These are phyloP conservation scores for Spencermartinsiella ligniputridi DNA, from an alignment of 1,139 yeast genomes.

Conservation along the genomic window DNA sequence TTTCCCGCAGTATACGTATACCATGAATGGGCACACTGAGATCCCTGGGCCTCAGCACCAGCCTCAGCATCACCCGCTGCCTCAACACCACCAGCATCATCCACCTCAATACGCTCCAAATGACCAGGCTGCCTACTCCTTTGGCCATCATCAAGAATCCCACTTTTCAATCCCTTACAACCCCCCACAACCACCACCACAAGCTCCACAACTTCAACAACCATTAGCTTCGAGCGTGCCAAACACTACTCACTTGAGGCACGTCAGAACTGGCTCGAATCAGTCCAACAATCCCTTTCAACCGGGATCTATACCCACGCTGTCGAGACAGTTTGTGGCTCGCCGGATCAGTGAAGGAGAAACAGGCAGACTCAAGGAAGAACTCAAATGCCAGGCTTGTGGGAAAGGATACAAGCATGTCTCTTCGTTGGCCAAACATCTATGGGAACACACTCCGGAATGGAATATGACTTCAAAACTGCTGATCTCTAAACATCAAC, in stretches of 20 bases:
- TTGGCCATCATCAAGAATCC: not conserved
- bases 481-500: constrained; percentile 83
- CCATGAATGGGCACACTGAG: too few species aligned
- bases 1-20: too few species aligned
- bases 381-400: constrained; percentile 81
- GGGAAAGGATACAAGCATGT: constrained; percentile 88
- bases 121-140: not conserved
- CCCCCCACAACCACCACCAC: not conserved
- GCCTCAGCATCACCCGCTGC: not conserved
- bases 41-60: too few species aligned
- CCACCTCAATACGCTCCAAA: not conserved
- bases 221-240: not conserved
- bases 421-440: constrained; percentile 68
- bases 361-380: constrained; percentile 76
- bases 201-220: too few species aligned
- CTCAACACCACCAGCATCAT: not conserved
- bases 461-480: constrained; percentile 83
- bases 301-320: constrained; percentile 17
- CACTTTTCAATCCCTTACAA: constrained; percentile 1
- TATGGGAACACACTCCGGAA: constrained; percentile 89
- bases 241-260: not conserved
- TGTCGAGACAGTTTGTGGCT: constrained; percentile 72
- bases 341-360: constrained; percentile 83
- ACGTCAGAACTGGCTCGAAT: not conserved
- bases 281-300: not conserved